Percentiles rank a stretch among this genome's conserved stretches.
Evolutionary conservation across 768 basidiomycete species (phyloP).

Genomic region (Mrakia frigida): DNA sequence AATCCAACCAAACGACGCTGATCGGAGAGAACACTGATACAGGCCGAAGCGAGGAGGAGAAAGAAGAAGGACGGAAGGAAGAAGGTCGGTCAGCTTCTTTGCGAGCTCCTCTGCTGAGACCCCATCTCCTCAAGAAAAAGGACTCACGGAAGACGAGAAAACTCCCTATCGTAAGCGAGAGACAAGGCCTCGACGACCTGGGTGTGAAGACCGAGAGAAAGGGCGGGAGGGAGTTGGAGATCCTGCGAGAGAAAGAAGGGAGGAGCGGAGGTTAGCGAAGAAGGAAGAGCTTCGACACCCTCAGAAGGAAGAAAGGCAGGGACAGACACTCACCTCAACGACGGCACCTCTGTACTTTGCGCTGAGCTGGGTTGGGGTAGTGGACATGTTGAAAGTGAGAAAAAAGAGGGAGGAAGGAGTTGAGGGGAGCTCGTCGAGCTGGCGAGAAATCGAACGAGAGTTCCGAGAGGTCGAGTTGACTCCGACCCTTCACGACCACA

Average conservation of each 20-base stretch:
- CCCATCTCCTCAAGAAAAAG: no score
- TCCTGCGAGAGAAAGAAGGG: neutral
- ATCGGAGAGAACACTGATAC: neutral
- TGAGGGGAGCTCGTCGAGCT: neutral
- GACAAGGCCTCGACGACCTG: conserved; percentile 10
- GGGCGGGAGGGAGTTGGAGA: conserved; percentile 18
- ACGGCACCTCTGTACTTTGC: conserved; percentile 26
- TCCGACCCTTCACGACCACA: neutral
- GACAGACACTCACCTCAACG: conserved; percentile 2
- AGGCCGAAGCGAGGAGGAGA: neutral
- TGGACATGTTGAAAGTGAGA: neutral
- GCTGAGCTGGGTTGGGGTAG: conserved; percentile 16
- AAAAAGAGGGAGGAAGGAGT: no score
- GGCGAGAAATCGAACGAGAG: conserved; percentile 3
- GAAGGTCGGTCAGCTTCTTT: neutral
- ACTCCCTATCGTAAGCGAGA: conserved; percentile 16
- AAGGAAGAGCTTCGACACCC: neutral
- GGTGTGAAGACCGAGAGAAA: conserved; percentile 14
- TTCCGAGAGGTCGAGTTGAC: neutral
- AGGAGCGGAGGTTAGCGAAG: neutral
- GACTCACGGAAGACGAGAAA: conserved; percentile 8
- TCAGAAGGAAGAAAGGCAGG: neutral
- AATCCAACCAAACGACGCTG: conserved; percentile 20
- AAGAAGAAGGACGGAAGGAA: neutral
- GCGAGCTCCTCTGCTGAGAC: neutral